These are phyloP conservation scores for Bipolaris sorokiniana DNA, from an alignment of 2,329 filamentous ascomycete species.

Conservation along the genomic window DNA sequence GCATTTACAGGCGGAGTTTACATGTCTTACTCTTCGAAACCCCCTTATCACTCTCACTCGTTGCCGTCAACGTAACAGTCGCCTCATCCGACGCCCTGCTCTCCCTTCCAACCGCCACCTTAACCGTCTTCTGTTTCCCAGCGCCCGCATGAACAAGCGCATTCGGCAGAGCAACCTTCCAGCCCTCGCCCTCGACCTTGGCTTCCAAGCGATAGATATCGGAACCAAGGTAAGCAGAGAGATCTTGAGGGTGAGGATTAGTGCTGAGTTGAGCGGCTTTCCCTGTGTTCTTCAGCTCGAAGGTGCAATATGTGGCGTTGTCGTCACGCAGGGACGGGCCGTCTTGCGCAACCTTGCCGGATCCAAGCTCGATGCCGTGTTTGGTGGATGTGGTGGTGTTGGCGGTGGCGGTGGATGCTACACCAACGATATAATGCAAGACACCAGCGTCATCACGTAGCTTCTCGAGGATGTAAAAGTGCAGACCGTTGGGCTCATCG, in stretches of 20 bases:
- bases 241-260: neutral
- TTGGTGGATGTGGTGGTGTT: neutral
- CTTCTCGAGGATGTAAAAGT: conserved; percentile 58
- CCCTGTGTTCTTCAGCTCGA: neutral
- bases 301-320: neutral
- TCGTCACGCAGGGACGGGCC: neutral
- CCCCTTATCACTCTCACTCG: neutral
- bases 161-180: neutral
- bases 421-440: conserved; percentile 58
- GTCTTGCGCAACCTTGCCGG: neutral
- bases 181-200: neutral
- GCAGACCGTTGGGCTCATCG: conserved; percentile 57
- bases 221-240: neutral
- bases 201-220: neutral
- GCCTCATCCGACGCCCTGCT: neutral
- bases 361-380: neutral
- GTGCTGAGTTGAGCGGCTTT: neutral
- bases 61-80: neutral
- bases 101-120: neutral
- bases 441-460: conserved; percentile 53
- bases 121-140: neutral
- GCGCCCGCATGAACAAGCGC: neutral
- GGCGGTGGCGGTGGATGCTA: conserved; percentile 48
- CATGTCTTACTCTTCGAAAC: neutral
- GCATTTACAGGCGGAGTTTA: neutral